Percentiles rank a stretch among this genome's conserved stretches.
phyloP scores from a whole-genome alignment of 1,284 basidiomycete species.

The Sporisorium reilianum region DNA sequence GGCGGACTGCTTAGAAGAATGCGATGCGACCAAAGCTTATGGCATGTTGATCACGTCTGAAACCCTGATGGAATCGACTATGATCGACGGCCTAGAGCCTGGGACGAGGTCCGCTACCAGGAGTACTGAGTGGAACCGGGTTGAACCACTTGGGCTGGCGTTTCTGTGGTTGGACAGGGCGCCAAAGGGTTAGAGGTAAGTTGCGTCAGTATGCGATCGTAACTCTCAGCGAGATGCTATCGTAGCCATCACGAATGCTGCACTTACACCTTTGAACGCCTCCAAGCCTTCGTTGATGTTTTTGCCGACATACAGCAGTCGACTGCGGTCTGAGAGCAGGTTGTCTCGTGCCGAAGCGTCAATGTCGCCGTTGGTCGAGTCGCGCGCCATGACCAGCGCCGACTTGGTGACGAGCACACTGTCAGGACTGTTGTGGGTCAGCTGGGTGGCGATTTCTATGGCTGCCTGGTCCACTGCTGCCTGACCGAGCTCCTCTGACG shows the following conservation, averaged over 20 bases:
- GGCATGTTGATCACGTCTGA: no score
- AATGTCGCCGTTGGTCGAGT: slow-evolving; percentile 70
- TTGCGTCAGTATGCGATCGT: not conserved
- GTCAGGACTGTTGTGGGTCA: slow-evolving; percentile 81
- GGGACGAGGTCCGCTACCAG: slow-evolving; percentile 7
- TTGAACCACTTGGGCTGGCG: slow-evolving; percentile 52
- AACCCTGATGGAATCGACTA: no score
- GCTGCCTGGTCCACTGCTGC: slow-evolving; percentile 75
- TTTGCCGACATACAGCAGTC: slow-evolving; percentile 75
- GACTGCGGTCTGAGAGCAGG: slow-evolving; percentile 73
- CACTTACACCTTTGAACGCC: slow-evolving; percentile 72
- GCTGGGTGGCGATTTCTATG: slow-evolving; percentile 75
- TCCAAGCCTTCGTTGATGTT: slow-evolving; percentile 78
- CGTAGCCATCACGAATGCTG: not conserved
- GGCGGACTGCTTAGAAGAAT: no score
- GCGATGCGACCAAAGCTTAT: no score
- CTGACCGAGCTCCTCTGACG: slow-evolving; percentile 73
- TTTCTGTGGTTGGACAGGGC: slow-evolving; percentile 30
- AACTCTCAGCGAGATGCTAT: not conserved
- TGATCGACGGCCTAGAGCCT: slow-evolving; percentile 14
- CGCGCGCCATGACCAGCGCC: slow-evolving; percentile 50
- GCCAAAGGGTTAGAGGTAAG: not conserved
- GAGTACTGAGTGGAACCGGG: slow-evolving; percentile 18
- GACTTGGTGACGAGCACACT: slow-evolving; percentile 82
- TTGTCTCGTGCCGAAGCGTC: slow-evolving; percentile 75